Evolutionary conservation across 2,329 filamentous ascomycete genomes (phyloP).

Genomic region (Penicillium sp.): DNA sequence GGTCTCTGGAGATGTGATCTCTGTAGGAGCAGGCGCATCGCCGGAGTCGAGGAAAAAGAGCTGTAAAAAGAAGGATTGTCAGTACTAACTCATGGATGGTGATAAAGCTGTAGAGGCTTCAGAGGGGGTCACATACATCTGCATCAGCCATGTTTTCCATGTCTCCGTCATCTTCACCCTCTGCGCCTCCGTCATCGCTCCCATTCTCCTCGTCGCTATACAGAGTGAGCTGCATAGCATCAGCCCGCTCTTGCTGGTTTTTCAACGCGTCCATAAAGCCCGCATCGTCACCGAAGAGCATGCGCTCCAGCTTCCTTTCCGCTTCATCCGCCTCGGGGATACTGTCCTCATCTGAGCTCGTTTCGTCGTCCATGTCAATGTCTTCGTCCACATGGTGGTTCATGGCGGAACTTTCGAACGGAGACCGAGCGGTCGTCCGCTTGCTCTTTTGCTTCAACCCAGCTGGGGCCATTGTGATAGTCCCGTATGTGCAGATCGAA

Average conservation of each 20-base stretch:
- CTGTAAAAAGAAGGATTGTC: slow-evolving; percentile 27
- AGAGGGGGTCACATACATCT: slow-evolving; percentile 49
- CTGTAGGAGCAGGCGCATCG: slow-evolving; percentile 38
- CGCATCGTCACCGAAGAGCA: slow-evolving; percentile 83
- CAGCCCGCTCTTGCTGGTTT: slow-evolving; percentile 45
- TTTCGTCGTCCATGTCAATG: slow-evolving; percentile 26
- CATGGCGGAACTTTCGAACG: slow-evolving; percentile 21
- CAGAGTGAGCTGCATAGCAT: slow-evolving; percentile 36
- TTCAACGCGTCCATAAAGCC: slow-evolving; percentile 74
- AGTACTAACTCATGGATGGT: background rate
- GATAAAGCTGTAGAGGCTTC: background rate
- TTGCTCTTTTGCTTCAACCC: slow-evolving; percentile 29
- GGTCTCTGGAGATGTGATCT: slow-evolving; percentile 33
- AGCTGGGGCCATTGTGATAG: slow-evolving; percentile 25
- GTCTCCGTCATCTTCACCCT: slow-evolving; percentile 45
- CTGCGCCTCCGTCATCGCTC: slow-evolving; percentile 35
- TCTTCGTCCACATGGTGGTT: slow-evolving; percentile 20
- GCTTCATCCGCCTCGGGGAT: slow-evolving; percentile 67
- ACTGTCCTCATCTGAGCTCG: slow-evolving; percentile 24
- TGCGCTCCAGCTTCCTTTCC: slow-evolving; percentile 77
- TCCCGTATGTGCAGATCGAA: background rate
- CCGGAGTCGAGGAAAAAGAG: slow-evolving; percentile 79
- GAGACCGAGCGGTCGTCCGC: slow-evolving; percentile 21
- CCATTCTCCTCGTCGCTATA: slow-evolving; percentile 29
- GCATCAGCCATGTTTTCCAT: slow-evolving; percentile 68